Conservation (phyloP, 345 rosid genomes). For the Noccaea caerulescens region DNA sequence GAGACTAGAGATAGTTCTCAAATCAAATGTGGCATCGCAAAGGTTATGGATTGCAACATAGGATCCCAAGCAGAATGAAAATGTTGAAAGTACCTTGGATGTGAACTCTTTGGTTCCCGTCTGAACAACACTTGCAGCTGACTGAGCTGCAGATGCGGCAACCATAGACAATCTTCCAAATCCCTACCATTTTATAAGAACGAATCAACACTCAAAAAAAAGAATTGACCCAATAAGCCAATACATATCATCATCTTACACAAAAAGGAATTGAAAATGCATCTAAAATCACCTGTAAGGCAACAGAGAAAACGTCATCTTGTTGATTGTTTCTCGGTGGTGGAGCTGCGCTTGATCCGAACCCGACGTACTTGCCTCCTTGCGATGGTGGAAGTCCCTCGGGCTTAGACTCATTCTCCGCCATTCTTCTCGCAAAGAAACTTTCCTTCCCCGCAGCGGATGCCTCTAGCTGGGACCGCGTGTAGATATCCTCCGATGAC, state of each 20-base stretch:
- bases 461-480: slow-evolving; percentile 76
- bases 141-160: slow-evolving; percentile 66
- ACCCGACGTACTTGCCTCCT: slow-evolving; percentile 95
- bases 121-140: slow-evolving; percentile 82
- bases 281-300: slow-evolving; percentile 71
- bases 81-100: slow-evolving; percentile 33
- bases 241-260: slow-evolving; percentile 1
- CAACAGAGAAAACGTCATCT: slow-evolving; percentile 70
- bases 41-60: neutral
- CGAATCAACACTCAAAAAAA: slow-evolving; percentile 8
- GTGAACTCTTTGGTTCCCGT: slow-evolving; percentile 45
- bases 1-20: slow-evolving; percentile 8
- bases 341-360: slow-evolving; percentile 78
- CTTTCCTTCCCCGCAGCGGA: slow-evolving; percentile 84
- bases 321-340: slow-evolving; percentile 56
- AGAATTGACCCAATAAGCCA: neutral
- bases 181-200: slow-evolving; percentile 57
- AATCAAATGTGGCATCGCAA: neutral
- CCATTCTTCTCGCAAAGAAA: slow-evolving; percentile 74
- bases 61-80: neutral
- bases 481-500: slow-evolving; percentile 79
- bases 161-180: slow-evolving; percentile 83
- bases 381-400: slow-evolving; percentile 92
- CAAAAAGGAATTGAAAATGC: neutral
- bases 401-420: slow-evolving; percentile 81